Conservation (phyloP, 495 filamentous ascomycete species). For the Aspergillus leporis region DNA sequence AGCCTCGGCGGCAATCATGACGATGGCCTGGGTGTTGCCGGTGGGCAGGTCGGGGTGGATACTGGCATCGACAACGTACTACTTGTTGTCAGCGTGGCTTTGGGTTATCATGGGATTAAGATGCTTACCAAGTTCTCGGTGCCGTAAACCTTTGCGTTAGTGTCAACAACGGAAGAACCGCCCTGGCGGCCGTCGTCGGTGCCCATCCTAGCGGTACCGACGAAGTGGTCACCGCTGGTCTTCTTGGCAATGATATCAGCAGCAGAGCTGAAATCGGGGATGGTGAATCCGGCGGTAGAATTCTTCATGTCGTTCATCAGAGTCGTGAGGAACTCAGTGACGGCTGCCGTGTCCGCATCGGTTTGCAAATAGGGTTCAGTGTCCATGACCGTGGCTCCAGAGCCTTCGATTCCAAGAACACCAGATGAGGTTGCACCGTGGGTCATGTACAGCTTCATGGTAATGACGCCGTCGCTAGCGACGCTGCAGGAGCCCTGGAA, state of each 20-base stretch:
- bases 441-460: slow-evolving; percentile 39
- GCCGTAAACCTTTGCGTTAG: slow-evolving; percentile 68
- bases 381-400: slow-evolving; percentile 57
- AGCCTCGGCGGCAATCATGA: slow-evolving; percentile 39
- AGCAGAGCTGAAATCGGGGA: slow-evolving; percentile 49
- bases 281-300: slow-evolving; percentile 48
- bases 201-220: slow-evolving; percentile 66
- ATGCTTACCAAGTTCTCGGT: slow-evolving; percentile 58
- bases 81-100: not conserved
- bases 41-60: slow-evolving; percentile 39
- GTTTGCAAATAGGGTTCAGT: slow-evolving; percentile 30
- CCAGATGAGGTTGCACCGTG: slow-evolving; percentile 46
- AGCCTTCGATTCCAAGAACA: slow-evolving; percentile 56
- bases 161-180: slow-evolving; percentile 70
- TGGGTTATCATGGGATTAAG: not conserved
- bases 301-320: slow-evolving; percentile 53
- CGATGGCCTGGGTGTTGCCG: slow-evolving; percentile 37
- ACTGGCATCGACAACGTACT: slow-evolving; percentile 27
- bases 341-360: slow-evolving; percentile 18
- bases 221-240: slow-evolving; percentile 69
- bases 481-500: slow-evolving; percentile 25
- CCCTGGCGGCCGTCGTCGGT: slow-evolving; percentile 60
- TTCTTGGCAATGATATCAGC: slow-evolving; percentile 42
- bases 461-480: slow-evolving; percentile 23
- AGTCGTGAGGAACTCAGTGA: slow-evolving; percentile 34